phyloP scores from a whole-genome alignment of 1,139 yeast genomes.

The Geotrichum citri-aurantii region DNA sequence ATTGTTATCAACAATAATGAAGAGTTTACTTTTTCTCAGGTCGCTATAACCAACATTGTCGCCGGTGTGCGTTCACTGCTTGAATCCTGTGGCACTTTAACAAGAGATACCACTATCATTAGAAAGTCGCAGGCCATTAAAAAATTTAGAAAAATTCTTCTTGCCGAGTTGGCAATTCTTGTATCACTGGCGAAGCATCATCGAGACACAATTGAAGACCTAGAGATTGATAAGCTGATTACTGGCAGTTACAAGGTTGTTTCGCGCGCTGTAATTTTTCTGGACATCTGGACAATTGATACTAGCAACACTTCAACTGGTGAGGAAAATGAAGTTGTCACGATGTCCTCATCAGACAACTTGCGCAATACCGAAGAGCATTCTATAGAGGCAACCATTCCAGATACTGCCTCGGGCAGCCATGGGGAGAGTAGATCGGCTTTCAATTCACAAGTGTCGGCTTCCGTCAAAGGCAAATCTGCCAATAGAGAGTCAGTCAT shows the following conservation, averaged over 20 bases:
- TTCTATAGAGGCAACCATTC: not conserved
- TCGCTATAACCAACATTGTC: constrained; percentile 54
- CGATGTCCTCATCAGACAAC: not conserved
- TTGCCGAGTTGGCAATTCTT: constrained; percentile 87
- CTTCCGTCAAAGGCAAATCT: not conserved
- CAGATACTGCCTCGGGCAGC: not conserved
- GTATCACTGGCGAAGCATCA: constrained; percentile 83
- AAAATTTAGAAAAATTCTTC: constrained; percentile 66
- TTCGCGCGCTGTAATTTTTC: constrained; percentile 63
- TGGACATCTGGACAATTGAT: constrained; percentile 58
- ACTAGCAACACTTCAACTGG: constrained; percentile 16
- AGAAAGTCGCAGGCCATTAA: constrained; percentile 63
- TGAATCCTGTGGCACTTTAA: constrained; percentile 75
- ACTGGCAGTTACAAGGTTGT: constrained; percentile 69
- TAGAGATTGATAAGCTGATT: constrained; percentile 65
- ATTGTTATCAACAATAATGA: constrained; percentile 14
- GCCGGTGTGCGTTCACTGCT: constrained; percentile 78
- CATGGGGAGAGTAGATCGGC: not conserved
- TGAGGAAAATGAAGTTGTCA: not conserved
- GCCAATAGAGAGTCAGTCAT: constrained; percentile 29
- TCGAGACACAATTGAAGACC: constrained; percentile 60
- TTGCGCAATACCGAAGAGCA: not conserved
- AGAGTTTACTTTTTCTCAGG: constrained; percentile 34
- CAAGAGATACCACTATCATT: constrained; percentile 78
- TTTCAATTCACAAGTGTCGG: not conserved